Percentiles rank a stretch among this genome's conserved stretches.
Conservation (phyloP, 257 asterid species). For the Plantago major region DNA sequence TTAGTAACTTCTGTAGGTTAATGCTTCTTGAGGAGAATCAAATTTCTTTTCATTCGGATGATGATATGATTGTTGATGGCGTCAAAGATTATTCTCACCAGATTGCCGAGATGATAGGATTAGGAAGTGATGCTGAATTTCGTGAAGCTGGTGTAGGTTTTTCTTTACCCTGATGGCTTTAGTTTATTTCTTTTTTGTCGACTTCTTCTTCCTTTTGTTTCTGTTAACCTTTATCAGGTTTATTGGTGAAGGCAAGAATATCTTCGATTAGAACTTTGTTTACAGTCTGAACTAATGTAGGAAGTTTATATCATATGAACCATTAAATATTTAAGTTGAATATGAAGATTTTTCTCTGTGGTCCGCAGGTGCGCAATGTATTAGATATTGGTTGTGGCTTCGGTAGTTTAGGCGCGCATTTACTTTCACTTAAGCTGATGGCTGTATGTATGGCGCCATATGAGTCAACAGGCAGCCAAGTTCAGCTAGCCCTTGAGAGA, state of each 20-base stretch:
- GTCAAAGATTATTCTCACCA: constrained; percentile 86
- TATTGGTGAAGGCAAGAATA: no score
- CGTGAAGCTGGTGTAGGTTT: constrained; percentile 80
- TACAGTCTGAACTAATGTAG: no score
- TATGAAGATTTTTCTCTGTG: constrained; percentile 19
- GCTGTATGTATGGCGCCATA: constrained; percentile 89
- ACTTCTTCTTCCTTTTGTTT: not conserved
- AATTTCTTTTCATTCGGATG: constrained; percentile 93
- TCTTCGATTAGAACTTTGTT: no score
- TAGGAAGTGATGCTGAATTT: constrained; percentile 79
- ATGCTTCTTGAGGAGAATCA: constrained; percentile 98
- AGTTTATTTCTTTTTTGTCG: constrained; percentile 1
- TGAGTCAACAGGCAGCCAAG: constrained; percentile 96
- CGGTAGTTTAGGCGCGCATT: constrained; percentile 92
- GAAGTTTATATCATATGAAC: no score
- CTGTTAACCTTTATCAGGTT: not conserved
- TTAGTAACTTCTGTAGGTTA: constrained; percentile 52
- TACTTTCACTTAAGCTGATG: constrained; percentile 84
- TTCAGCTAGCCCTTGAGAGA: constrained; percentile 93
- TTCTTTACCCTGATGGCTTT: constrained; percentile 10
- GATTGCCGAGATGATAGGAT: constrained; percentile 93
- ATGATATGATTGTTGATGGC: constrained; percentile 67
- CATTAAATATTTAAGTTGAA: not conserved
- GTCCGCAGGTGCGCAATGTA: constrained; percentile 70
- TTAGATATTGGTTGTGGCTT: constrained; percentile 97